Evolutionary conservation across 2,329 filamentous ascomycete species (phyloP), one percentile per base, ranked within the genome.

Genomic region (Herpotrichia juniperi): DNA sequence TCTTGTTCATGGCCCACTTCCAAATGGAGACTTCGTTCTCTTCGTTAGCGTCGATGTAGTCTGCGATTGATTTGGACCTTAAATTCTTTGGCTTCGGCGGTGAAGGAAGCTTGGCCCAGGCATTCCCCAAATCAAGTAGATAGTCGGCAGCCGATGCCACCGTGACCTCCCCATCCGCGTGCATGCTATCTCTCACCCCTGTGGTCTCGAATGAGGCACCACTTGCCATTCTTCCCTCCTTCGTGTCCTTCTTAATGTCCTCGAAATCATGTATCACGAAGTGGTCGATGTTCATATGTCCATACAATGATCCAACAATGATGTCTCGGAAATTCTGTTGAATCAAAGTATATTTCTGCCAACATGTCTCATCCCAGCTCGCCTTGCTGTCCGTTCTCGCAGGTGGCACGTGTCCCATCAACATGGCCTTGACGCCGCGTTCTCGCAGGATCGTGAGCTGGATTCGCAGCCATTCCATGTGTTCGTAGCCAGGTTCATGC

Each of bases 241-340:
- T 72, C 1, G 79, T 75, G 22, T 78, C 75, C 42, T 91, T 81
- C 54, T 89, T 81, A 48, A 97, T 81, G 1, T 96, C 84, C 34
- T 89, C 81, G 51, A 87, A 90, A 70, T 97, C 93, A 64, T 96
- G 91, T 14, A 99, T 78, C 67, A 97, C 83, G 74, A 99, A 99
- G 73, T 99, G 94, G 65, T 99, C 94, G 59, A 97, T 90, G 68
- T 99, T 99, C 94, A 99, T 97, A 71, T 99, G 94, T 1, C 93
- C 94, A 67, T 89, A 99, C 5, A 96, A 68, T 22, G 86, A 86
- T 11, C 84, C 86, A 17, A 93, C 82, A 17, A 99, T 82, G 31
- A 99, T 88, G 71, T 99, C 94, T 28, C 94, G 89, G 73, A 92
- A 99, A 72, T 96, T 91, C 61, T 86, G 84, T 66, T 93, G 78